These are phyloP conservation scores for Amylostereum chailletii DNA, from an alignment of 1,284 basidiomycete genomes.

Conservation along the genomic window DNA sequence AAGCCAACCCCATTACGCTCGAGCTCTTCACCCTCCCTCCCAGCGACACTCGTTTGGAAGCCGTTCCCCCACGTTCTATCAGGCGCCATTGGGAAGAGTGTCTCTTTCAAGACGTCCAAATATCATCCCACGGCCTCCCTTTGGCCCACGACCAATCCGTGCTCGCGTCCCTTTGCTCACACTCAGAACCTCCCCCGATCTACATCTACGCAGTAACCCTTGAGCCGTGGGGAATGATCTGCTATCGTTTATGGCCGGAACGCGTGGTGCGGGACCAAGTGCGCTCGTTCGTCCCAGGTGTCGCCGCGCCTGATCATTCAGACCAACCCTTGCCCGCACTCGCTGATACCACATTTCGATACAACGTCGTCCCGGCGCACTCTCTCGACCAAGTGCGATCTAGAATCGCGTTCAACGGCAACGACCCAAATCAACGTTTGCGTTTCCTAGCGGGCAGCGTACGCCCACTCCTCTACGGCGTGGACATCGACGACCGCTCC, in stretches of 20 bases:
- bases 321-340: slow-evolving; percentile 3
- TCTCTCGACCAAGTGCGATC: too few species aligned
- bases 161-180: slow-evolving; percentile 19
- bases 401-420: background rate
- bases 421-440: background rate
- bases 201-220: slow-evolving; percentile 29
- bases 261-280: slow-evolving; percentile 7
- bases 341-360: slow-evolving; percentile 10
- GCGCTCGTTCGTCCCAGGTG: slow-evolving; percentile 4
- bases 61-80: too few species aligned
- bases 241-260: slow-evolving; percentile 11
- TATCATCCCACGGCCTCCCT: slow-evolving; percentile 40
- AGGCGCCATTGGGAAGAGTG: too few species aligned
- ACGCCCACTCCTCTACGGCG: slow-evolving; percentile 7
- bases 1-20: slow-evolving; percentile 16
- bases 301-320: background rate
- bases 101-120: slow-evolving; percentile 26
- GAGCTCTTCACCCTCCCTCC: slow-evolving; percentile 23
- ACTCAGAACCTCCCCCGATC: slow-evolving; percentile 36
- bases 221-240: slow-evolving; percentile 10
- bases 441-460: slow-evolving; percentile 9
- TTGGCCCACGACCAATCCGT: slow-evolving; percentile 24
- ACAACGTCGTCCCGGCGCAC: slow-evolving; percentile 5
- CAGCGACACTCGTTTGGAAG: background rate
- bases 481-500: slow-evolving; percentile 7